Evolutionary conservation across 768 basidiomycete species (phyloP), one percentile per base, ranked within the genome.

Genomic region (Termitomyces heimii): DNA sequence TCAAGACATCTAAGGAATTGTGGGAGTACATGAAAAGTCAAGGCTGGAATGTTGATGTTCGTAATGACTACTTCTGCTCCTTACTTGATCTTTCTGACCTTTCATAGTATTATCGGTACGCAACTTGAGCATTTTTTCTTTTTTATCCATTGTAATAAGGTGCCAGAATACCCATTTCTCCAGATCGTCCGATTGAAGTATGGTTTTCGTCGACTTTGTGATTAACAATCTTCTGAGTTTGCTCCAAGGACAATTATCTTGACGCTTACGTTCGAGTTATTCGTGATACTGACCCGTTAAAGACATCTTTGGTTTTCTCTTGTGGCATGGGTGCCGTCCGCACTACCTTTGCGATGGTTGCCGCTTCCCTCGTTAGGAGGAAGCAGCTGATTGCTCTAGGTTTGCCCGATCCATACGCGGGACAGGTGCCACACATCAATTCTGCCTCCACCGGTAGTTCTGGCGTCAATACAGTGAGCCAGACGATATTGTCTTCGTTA

Each of bases 301-400:
- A 77, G 18, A 94, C 93, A 0, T 85, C 89, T 0, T 75, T 98
- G 20, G 89, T 98, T 4, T 98, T 98, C 69, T 94, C 90, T 49
- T 98, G 96, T 68, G 96, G 97, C 32, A 94, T 96, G 85, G 97
- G 97, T 45, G 93, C 92, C 2, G 95, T 98, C 1, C 82, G 96
- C 20, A 95, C 94, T 2, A 98, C 95, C 0, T 98, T 97, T 67
- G 94, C 92, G 3, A 98, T 98, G 97, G 82, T 88, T n/a, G 92
- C 94, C 7, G 94, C 96, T 0, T 84, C 86, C 56, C 77, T 99
- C 35, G 79, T 98, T 2, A 78, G 96, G 43, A 77, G 96, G 48
- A 90, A 87, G 65, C 88, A 92, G 67, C 71, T 87, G 12, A 75
- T 89, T 28, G 63, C 78, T 16, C 73, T 77, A 29, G 92, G 91